phyloP scores from a whole-genome alignment of 257 asterid genomes.

The Nemophila menziesii region DNA sequence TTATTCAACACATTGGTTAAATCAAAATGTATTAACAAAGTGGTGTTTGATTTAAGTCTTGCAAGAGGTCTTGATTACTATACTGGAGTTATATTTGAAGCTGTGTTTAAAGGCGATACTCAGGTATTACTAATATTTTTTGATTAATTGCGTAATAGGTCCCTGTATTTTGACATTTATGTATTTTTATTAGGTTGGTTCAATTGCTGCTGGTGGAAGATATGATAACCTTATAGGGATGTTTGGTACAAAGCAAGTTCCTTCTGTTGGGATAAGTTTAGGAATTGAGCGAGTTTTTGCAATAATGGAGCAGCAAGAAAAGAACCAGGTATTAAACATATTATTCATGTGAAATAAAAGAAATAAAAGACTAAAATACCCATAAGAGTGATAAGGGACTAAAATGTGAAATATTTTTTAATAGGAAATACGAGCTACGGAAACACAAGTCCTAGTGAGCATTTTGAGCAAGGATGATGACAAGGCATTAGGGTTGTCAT shows the following conservation, averaged over 20 bases:
- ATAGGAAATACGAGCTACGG: constrained; percentile 64
- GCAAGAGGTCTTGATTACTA: constrained; percentile 99
- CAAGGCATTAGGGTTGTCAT: too few relatives aligned
- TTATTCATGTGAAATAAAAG: too few relatives aligned
- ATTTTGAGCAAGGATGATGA: constrained; percentile 64
- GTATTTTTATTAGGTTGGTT: constrained; percentile 60
- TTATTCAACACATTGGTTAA: constrained; percentile 60
- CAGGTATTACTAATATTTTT: constrained; percentile 35
- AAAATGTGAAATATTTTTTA: too few relatives aligned
- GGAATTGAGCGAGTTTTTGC: constrained; percentile 90
- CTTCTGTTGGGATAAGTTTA: constrained; percentile 89
- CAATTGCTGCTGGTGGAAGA: constrained; percentile 97
- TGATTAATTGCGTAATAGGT: not conserved
- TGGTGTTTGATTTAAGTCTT: constrained; percentile 89
- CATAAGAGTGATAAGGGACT: too few relatives aligned
- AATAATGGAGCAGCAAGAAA: constrained; percentile 76
- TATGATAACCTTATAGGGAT: constrained; percentile 80
- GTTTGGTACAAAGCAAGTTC: constrained; percentile 83
- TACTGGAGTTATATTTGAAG: constrained; percentile 93
- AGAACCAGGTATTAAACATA: constrained; percentile 63
- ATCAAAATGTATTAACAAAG: constrained; percentile 56
- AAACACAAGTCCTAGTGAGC: constrained; percentile 86
- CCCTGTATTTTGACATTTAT: not conserved
- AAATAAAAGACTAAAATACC: too few relatives aligned
- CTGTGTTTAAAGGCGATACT: constrained; percentile 73